A percentile compares a stretch with the other conserved stretches of the same genome.
Evolutionary conservation across 345 rosid species (phyloP).

Genomic region (Aegle marmelos): DNA sequence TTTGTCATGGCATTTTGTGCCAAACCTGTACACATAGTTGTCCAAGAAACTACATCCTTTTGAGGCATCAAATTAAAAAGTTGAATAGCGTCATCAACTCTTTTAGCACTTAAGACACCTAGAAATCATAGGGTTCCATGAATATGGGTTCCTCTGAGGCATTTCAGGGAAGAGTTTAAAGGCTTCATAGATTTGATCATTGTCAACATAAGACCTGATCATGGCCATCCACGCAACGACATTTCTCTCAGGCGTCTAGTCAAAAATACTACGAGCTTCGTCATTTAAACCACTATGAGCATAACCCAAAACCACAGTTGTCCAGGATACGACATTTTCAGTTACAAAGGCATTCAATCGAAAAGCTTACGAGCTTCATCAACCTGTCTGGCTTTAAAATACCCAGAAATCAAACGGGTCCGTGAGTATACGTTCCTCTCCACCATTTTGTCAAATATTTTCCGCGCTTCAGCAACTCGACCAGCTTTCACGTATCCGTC

Average conservation of each 20-base stretch:
- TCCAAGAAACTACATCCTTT: conserved; percentile 42
- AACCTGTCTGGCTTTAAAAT: conserved; percentile 35
- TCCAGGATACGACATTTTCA: conserved; percentile 45
- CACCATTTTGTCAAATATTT: conserved; percentile 37
- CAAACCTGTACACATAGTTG: conserved; percentile 33
- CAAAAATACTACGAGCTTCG: conserved; percentile 35
- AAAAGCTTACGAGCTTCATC: conserved; percentile 39
- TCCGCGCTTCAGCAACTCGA: conserved; percentile 32
- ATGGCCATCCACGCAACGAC: conserved; percentile 42
- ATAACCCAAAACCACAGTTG: conserved; percentile 41
- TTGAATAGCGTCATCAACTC: conserved; percentile 26
- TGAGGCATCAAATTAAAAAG: conserved; percentile 38
- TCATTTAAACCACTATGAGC: conserved; percentile 43
- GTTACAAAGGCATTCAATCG: conserved; percentile 31
- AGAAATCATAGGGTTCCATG: conserved; percentile 40
- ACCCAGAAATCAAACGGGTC: conserved; percentile 53
- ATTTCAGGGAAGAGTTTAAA: conserved; percentile 30
- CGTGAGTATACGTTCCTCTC: conserved; percentile 46
- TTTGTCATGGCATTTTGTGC: conserved; percentile 29
- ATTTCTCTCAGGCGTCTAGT: conserved; percentile 37
- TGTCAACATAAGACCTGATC: conserved; percentile 39
- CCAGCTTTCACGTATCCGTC: conserved; percentile 39
- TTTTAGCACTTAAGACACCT: conserved; percentile 33
- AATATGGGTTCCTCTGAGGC: conserved; percentile 31
- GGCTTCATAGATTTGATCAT: conserved; percentile 28